A percentile compares a stretch with the other conserved stretches of the same genome.
Conservation (phyloP, 2,329 filamentous ascomycete genomes). For the Tolypocladium tundrense region DNA sequence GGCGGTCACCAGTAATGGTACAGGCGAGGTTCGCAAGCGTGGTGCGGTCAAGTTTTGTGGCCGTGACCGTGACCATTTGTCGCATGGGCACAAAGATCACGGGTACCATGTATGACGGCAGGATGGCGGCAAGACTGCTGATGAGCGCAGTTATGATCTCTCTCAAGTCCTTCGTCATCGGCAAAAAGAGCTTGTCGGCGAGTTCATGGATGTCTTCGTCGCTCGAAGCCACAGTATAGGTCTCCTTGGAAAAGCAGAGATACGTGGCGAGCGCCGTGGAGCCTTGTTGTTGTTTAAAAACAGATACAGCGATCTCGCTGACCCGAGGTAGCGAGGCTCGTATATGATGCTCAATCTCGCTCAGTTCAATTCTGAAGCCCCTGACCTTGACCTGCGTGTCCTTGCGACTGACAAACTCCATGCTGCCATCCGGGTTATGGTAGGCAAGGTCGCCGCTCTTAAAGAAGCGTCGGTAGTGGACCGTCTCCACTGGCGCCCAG, state of each 20-base stretch:
- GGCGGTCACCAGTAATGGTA: background rate
- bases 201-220: background rate
- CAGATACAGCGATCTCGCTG: background rate
- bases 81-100: slow-evolving; percentile 3
- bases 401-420: slow-evolving; percentile 5
- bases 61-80: slow-evolving; percentile 7
- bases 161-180: background rate
- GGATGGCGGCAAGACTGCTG: background rate
- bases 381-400: slow-evolving; percentile 8
- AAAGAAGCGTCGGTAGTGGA: slow-evolving; percentile 4
- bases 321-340: background rate
- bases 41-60: slow-evolving; percentile 9
- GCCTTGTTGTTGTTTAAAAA: background rate
- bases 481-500: background rate
- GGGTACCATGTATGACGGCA: slow-evolving; percentile 8
- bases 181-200: background rate
- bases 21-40: background rate
- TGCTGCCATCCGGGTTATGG: slow-evolving; percentile 6
- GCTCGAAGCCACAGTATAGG: background rate
- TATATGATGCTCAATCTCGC: slow-evolving; percentile 7
- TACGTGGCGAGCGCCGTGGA: background rate
- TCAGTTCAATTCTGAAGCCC: slow-evolving; percentile 9
- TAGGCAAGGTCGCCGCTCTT: background rate
- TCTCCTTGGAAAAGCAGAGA: background rate
- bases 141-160: background rate